Base-by-base conservation (phyloP, 2,329 filamentous ascomycete genomes). In the Penicillium sp. region DNA sequence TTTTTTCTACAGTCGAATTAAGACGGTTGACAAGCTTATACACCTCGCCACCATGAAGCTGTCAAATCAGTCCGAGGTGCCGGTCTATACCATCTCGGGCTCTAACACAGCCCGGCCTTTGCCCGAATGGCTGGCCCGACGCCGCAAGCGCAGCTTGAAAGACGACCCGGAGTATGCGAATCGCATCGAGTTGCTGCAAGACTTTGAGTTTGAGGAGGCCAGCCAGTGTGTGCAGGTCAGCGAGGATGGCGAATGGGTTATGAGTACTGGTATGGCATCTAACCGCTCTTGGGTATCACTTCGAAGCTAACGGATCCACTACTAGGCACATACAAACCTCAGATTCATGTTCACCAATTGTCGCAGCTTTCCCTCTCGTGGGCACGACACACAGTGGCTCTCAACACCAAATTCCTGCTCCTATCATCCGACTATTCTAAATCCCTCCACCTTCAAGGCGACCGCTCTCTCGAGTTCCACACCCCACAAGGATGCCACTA, bases 201-300 rank as follows among this genome's bases (percentile, higher is more conserved):
- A 99, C 73, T 99, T 99, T 75, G 93, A 96, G 72, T 98, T 99
- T 70, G 93, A 97, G 70, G 93, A 96, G 78, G 94, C 96, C 41
- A 96, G 92, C 73, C 87, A 89, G 66, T 97, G 94, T 73, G 87
- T 99, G 63, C 86, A 92, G 51, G 86, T 95, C 63, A 96, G 91
- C 69, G 93, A 96, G 59, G 95, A 99, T 85, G 94, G 94, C 50
- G 89, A 98, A 73, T 99, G 95, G 93, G 87, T 95, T 41, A 95
- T 97, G 91, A 96, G 91, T 70, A 96, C 93, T 54, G 92, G 92
- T 80, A 86, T 82, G 75, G 37, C 22, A 16, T 4, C 4, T 19
- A 2, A 4, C 24, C 10, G 16, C 14, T 7, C 10, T 7, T 37
- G 19, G 14, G 7, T 39, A 41, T 22, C 18, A 22, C 10, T 37